Evolutionary conservation across 2,329 filamentous ascomycete genomes (phyloP).

Genomic region (Diaporthe aspalathi): DNA sequence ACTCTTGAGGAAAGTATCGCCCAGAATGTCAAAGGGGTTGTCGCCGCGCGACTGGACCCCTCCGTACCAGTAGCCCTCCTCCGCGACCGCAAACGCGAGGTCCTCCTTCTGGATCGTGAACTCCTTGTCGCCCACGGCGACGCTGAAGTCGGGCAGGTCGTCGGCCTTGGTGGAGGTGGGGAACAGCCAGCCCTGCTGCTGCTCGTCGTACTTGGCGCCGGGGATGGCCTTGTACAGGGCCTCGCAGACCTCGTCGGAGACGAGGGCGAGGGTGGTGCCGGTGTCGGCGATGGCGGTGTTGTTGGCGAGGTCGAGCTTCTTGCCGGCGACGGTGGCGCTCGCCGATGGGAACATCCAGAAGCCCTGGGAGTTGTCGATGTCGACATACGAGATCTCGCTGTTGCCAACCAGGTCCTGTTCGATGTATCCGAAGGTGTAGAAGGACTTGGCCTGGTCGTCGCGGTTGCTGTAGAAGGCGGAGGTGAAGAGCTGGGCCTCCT

Average conservation of each 20-base stretch:
- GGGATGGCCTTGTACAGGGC: constrained; percentile 74
- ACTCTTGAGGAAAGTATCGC: constrained; percentile 72
- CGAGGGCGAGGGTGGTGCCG: constrained; percentile 74
- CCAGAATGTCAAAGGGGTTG: constrained; percentile 71
- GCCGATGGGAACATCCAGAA: constrained; percentile 76
- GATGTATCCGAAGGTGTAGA: constrained; percentile 81
- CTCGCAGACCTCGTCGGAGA: constrained; percentile 70
- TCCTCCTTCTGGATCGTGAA: constrained; percentile 67
- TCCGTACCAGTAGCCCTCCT: constrained; percentile 69
- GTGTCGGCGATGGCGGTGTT: constrained; percentile 80
- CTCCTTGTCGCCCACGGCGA: constrained; percentile 71
- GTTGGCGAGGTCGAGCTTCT: constrained; percentile 58
- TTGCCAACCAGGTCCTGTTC: constrained; percentile 70
- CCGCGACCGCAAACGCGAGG: constrained; percentile 43
- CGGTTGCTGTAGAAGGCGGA: constrained; percentile 69
- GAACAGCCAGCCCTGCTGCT: constrained; percentile 73
- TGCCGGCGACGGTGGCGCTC: constrained; percentile 67
- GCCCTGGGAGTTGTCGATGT: constrained; percentile 71
- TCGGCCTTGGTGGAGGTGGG: constrained; percentile 63
- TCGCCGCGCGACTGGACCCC: constrained; percentile 73
- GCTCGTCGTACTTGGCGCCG: constrained; percentile 66
- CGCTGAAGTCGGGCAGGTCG: constrained; percentile 68
- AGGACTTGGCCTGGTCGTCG: constrained; percentile 63
- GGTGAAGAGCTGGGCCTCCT: constrained; percentile 69
- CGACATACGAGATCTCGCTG: constrained; percentile 68